Conservation (phyloP, 345 rosid genomes). For the Corymbia maculata region DNA sequence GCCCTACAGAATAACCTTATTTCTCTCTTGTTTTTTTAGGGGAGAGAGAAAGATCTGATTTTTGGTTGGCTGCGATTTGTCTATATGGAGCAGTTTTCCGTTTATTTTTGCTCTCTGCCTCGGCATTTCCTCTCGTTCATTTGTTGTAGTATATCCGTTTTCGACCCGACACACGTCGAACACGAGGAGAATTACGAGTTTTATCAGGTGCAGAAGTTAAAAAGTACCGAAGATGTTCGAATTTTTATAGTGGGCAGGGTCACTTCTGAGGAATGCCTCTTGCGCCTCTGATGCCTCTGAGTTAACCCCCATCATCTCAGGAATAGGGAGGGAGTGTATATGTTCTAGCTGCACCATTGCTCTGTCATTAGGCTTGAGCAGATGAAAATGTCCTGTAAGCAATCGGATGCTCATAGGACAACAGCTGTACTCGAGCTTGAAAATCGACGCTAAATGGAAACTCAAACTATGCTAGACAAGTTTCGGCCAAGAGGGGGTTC, state of each 20-base stretch:
- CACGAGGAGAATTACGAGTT: background rate
- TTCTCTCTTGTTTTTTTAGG: background rate
- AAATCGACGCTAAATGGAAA: background rate
- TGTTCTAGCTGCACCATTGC: background rate
- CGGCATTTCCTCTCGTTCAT: background rate
- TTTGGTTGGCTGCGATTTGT: background rate
- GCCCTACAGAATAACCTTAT: background rate
- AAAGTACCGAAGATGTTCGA: background rate
- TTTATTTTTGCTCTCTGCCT: background rate
- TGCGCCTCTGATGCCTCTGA: background rate
- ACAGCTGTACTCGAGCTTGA: background rate
- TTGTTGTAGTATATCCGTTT: background rate
- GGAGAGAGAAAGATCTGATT: background rate
- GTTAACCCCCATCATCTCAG: background rate
- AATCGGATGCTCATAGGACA: background rate
- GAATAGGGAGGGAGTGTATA: background rate
- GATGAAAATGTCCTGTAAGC: background rate
- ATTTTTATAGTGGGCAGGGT: background rate
- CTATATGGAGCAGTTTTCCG: background rate
- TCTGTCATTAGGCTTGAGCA: background rate
- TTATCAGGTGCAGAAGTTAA: background rate
- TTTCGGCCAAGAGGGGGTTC: background rate
- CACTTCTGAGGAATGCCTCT: background rate
- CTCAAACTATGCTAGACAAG: background rate
- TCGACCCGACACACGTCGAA: background rate